A percentile compares a stretch with the other conserved stretches of the same genome.
These are phyloP conservation scores for Perkinsus chesapeaki DNA, from an alignment of 169 alveolate species.

Conservation along the genomic window DNA sequence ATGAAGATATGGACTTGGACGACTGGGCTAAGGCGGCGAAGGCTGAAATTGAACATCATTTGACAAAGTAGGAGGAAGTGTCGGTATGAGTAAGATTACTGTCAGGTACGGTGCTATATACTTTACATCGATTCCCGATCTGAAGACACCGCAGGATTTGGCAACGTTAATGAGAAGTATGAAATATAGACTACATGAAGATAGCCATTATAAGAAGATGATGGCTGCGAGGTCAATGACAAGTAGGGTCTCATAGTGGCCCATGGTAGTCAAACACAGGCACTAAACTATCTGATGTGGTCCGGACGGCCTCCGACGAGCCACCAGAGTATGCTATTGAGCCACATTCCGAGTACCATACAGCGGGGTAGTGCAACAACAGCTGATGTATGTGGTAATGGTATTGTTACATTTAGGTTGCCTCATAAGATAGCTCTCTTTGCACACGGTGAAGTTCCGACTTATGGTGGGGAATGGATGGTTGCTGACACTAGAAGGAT, in stretches of 20 bases:
- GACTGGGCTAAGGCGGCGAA: not conserved
- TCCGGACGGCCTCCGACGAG: not conserved
- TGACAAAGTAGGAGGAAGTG: not conserved
- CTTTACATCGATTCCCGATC: not conserved
- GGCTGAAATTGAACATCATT: not conserved
- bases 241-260: not conserved
- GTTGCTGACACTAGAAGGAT: not conserved
- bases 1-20: not conserved
- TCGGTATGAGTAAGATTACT: no score
- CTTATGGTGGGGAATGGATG: not conserved
- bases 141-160: not conserved
- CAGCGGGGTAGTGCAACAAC: not conserved
- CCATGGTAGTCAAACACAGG: not conserved
- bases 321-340: not conserved
- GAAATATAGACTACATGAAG: not conserved
- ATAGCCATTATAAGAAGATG: not conserved
- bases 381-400: not conserved
- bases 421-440: not conserved
- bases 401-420: not conserved
- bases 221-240: not conserved
- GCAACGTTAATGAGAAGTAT: not conserved
- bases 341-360: not conserved
- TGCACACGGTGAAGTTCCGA: not conserved
- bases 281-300: not conserved
- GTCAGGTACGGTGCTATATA: not conserved